phyloP scores from a whole-genome alignment of 2,329 filamentous ascomycete species.

The Podosphaera fusca region DNA sequence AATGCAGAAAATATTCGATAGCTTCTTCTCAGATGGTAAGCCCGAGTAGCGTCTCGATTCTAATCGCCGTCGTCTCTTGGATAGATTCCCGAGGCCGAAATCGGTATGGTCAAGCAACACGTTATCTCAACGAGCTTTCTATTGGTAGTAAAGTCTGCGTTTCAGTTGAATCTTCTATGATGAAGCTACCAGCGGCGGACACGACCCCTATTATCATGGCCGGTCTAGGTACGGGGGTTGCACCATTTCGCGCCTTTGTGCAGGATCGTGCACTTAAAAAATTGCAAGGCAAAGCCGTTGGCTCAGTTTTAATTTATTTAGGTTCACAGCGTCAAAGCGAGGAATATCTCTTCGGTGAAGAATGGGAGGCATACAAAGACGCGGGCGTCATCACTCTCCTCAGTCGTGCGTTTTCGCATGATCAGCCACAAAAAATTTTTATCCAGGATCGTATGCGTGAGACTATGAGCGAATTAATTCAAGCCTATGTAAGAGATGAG shows the following conservation, averaged over 20 bases:
- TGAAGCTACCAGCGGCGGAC: conserved; percentile 82
- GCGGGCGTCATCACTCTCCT: conserved; percentile 88
- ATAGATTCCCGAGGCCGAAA: conserved; percentile 68
- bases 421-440: conserved; percentile 97
- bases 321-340: conserved; percentile 92
- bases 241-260: conserved; percentile 96
- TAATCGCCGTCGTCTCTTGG: conserved; percentile 97
- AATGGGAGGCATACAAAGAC: conserved; percentile 95
- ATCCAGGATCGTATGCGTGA: conserved; percentile 97
- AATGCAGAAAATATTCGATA: conserved; percentile 97
- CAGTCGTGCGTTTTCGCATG: conserved; percentile 81
- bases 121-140: conserved; percentile 58
- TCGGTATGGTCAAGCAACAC: conserved; percentile 80
- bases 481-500: conserved; percentile 69
- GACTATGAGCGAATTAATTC: conserved; percentile 56
- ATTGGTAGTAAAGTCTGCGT: conserved; percentile 65
- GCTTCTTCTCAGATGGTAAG: conserved; percentile 91
- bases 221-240: conserved; percentile 88
- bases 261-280: conserved; percentile 97
- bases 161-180: conserved; percentile 91
- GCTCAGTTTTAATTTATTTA: conserved; percentile 83
- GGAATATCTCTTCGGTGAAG: conserved; percentile 95
- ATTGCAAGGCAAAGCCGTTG: conserved; percentile 88
- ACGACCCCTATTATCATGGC: conserved; percentile 96
- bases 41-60: conserved; percentile 69